Evolutionary conservation across 2,329 filamentous ascomycete genomes (phyloP).

Genomic region (Alternaria conjuncta): DNA sequence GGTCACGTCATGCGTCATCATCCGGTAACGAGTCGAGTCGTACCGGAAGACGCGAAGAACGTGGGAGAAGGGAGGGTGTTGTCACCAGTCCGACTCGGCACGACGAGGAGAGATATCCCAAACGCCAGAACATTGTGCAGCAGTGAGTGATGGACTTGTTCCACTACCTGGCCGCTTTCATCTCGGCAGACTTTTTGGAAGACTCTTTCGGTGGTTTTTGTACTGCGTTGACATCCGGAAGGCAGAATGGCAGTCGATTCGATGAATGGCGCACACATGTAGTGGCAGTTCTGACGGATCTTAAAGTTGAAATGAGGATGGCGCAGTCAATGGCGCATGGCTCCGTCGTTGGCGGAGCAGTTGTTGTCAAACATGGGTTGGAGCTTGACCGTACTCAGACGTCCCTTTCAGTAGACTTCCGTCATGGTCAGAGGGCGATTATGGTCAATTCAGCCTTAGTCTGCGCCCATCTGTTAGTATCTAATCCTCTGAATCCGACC

Average conservation of each 20-base stretch:
- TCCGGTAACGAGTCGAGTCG: not conserved
- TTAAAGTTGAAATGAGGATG: not conserved
- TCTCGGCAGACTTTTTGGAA: rapidly evolving
- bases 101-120: not conserved
- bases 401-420: not conserved
- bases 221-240: not conserved
- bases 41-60: not conserved
- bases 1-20: not conserved
- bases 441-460: not conserved
- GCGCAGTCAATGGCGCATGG: too few species aligned
- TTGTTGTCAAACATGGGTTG: not conserved
- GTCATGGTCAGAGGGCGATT: not conserved
- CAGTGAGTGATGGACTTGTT: not conserved
- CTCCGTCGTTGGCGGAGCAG: not conserved
- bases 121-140: not conserved
- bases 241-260: not conserved
- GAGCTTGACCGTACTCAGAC: not conserved
- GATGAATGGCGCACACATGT: not conserved
- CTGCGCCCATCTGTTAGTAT: not conserved
- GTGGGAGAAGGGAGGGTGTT: not conserved
- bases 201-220: not conserved
- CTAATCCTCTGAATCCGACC: not conserved
- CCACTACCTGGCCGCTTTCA: too few species aligned
- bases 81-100: not conserved
- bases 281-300: not conserved